Base-by-base conservation (phyloP, 2,329 filamentous ascomycete genomes). In the Diaporthe citriasiana region DNA sequence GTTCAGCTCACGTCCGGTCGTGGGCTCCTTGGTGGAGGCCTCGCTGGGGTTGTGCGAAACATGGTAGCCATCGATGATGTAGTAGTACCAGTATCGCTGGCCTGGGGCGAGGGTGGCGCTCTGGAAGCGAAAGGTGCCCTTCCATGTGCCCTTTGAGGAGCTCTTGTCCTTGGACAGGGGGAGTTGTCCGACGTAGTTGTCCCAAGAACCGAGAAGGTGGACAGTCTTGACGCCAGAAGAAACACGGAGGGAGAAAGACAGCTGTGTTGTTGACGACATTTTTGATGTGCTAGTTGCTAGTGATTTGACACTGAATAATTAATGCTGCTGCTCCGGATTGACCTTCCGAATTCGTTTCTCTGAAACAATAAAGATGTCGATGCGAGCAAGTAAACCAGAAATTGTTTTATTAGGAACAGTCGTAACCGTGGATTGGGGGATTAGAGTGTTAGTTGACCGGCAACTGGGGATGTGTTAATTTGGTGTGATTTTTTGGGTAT, bases 31-130 rank as follows among this genome's bases (percentile, higher is more conserved):
- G 82, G 94, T 97, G 82, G 93, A 96, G 81, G 93, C 89, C 83
- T 95, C 93, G 84, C 94, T 94, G 79, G 96, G 95, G 87, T 98
- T 97, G 90, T 98, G 96, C 76, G 95, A 95, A 84, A 97, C 93
- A 85, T 98, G 95, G 91, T 98, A 98, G 80, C 97, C 97, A 84
- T 99, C 97, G 85, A 98, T 97, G 92, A 98, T 98, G 90, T 98
- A 99, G 92, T 99, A 99, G 92, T 98, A 99, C 97, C 97, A 99
- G 92, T 98, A 98, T 83, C 96, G 93, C 83, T 94, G 92, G 83
- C 96, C 95, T 80, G 94, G 89, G 88, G 96, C 92, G 80, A 98
- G 90, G 75, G 94, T 96, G 76, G 91, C 87, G 83, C 93, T 93
- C 86, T 97, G 94, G 88, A 99, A 98, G 87, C 95, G 93, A 89